Evolutionary conservation across 257 asterid species (phyloP).

Genomic region (Przewalskia tangutica): DNA sequence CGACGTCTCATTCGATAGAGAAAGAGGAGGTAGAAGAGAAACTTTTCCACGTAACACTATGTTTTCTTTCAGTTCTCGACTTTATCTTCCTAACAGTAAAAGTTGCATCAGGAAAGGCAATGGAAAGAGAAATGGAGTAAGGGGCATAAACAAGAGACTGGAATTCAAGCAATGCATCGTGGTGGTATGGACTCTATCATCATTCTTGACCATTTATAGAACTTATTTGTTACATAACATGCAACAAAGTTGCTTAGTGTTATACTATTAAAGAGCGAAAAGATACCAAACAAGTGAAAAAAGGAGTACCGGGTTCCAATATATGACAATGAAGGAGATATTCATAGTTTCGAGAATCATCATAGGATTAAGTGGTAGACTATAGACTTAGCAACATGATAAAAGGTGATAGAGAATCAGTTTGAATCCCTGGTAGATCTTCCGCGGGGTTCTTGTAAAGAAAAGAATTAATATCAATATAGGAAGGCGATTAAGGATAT

Average conservation of each 20-base stretch:
- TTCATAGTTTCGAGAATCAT: background rate
- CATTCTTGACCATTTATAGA: background rate
- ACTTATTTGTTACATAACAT: background rate
- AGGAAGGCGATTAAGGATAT: background rate
- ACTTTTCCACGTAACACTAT: background rate
- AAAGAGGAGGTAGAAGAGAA: background rate
- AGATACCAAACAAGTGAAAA: background rate
- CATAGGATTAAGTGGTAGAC: background rate
- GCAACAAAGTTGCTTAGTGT: background rate
- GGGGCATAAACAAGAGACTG: constrained; percentile 1
- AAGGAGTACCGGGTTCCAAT: background rate
- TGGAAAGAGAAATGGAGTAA: constrained; percentile 5
- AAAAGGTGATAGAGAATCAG: background rate
- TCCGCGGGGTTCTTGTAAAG: background rate
- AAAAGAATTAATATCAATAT: background rate
- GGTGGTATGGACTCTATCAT: background rate
- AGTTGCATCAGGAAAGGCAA: background rate
- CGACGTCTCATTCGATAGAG: background rate
- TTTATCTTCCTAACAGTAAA: background rate
- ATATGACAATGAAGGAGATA: background rate
- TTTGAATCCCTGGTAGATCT: background rate
- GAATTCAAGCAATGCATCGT: background rate
- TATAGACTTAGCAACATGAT: background rate
- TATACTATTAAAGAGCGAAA: background rate
- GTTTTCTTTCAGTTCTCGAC: background rate